Conservation (phyloP, 257 asterid species). For the Solanum paucissectum region DNA sequence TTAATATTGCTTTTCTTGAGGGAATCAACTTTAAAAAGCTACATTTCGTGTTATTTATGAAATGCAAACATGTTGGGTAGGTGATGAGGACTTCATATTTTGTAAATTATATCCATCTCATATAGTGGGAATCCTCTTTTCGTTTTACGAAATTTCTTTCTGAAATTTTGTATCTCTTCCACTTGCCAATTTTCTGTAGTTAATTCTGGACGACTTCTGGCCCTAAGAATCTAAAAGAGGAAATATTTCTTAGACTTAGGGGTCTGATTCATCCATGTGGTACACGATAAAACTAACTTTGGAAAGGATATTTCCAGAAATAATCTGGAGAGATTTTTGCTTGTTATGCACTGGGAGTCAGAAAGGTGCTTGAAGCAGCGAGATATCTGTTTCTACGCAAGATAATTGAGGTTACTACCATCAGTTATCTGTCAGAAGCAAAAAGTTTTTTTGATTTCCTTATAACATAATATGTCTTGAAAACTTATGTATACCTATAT, state of each 20-base stretch:
- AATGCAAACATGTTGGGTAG: background rate
- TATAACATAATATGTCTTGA: background rate
- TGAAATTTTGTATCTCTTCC: background rate
- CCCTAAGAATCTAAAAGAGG: background rate
- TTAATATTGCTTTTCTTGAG: background rate
- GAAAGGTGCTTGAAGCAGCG: background rate
- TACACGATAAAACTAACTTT: background rate
- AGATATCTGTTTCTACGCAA: background rate
- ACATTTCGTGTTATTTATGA: background rate
- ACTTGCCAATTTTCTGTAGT: background rate
- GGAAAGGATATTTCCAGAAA: background rate
- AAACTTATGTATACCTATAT: background rate
- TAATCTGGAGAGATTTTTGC: background rate
- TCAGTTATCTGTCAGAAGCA: background rate
- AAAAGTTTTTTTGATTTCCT: background rate
- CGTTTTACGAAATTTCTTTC: background rate
- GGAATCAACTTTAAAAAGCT: background rate
- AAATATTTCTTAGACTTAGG: background rate
- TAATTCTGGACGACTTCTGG: background rate
- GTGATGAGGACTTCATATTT: background rate
- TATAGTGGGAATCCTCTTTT: background rate
- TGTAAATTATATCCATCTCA: background rate
- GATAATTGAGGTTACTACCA: background rate
- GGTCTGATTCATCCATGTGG: background rate
- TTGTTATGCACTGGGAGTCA: background rate